Evolutionary conservation across 2,329 filamentous ascomycete genomes (phyloP), one percentile per base, ranked within the genome.

Genomic region (Penicillium glabrum): DNA sequence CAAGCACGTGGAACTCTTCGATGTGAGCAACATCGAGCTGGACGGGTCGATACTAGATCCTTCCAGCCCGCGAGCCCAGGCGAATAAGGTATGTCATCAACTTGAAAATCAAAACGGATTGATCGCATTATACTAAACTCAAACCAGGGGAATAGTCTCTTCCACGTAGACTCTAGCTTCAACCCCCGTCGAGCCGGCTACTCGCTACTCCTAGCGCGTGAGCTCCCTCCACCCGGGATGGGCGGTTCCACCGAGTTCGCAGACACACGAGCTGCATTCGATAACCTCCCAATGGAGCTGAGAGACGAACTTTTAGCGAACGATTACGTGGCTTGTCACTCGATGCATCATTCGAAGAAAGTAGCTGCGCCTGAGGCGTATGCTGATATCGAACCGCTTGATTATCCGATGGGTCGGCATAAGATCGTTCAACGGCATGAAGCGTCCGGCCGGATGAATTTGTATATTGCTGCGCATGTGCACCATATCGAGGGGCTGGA

Each of bases 131-230:
- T 29, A 10, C 27, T 29, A n/a, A 43, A 23, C 0, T 4, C 1
- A 2, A 8, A 5, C n/a, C 75, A 27, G 65, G 81, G 79, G 26
- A 85, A 85, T 62, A 67, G 66, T 3, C 72, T 84, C 13, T 86
- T 82, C 67, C 83, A 86, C 59, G 78, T 79, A 5, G 83, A 86
- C 69, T 82, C 78, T 11, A 79, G 77, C 31, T 86, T 83, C 72
- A 85, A 85, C 62, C 80, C 82, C 7, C 79, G 80, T 3, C 77
- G 83, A 24, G 80, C 82, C 0, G 77, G 76, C 2, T 82, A 79
- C 69, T 83, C 79, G 8, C 72, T 85, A 11, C 75, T 85, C 0
- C 75, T 77, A 5, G 82, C 82, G 3, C 76, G 78, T 27, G 69
- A 74, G 54, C 73, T 85, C 8, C 82, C 83, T 0, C 82, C 82